Conservation (phyloP, 2,329 filamentous ascomycete genomes). For the Pseudogymnoascus sp. region DNA sequence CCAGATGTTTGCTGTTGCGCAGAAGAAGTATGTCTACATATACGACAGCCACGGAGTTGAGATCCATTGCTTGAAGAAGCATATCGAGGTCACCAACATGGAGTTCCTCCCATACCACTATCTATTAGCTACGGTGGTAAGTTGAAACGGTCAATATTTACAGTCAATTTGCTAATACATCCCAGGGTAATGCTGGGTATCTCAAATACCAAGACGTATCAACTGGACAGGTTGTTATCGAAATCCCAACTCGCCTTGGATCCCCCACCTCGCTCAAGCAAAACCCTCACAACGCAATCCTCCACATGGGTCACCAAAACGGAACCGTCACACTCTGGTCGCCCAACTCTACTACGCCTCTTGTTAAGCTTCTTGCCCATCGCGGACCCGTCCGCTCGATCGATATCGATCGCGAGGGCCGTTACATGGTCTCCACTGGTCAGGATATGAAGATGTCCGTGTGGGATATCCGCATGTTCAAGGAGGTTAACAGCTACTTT, state of each 20-base stretch:
- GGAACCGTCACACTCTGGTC: slow-evolving; percentile 94
- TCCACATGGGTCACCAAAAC: slow-evolving; percentile 91
- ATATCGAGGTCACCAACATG: slow-evolving; percentile 85
- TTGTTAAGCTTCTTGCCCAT: slow-evolving; percentile 88
- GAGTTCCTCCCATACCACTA: slow-evolving; percentile 97
- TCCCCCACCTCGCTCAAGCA: slow-evolving; percentile 75
- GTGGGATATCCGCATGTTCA: slow-evolving; percentile 93
- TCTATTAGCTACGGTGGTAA: slow-evolving; percentile 73
- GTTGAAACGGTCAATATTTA: slow-evolving; percentile 26
- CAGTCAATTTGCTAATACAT: slow-evolving; percentile 15
- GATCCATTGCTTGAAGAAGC: slow-evolving; percentile 82
- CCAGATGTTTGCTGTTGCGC: slow-evolving; percentile 87
- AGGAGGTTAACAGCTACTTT: slow-evolving; percentile 83
- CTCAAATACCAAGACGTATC: slow-evolving; percentile 94
- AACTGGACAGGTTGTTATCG: slow-evolving; percentile 79
- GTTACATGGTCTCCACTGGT: slow-evolving; percentile 91
- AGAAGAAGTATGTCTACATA: slow-evolving; percentile 95
- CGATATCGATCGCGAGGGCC: slow-evolving; percentile 78
- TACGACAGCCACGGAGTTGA: slow-evolving; percentile 90
- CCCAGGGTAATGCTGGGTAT: slow-evolving; percentile 67
- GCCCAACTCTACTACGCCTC: slow-evolving; percentile 74
- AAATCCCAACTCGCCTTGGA: slow-evolving; percentile 77
- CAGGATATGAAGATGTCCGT: slow-evolving; percentile 89
- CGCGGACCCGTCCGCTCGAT: slow-evolving; percentile 78
- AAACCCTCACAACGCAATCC: slow-evolving; percentile 85